Base-by-base conservation (phyloP, 1,284 basidiomycete genomes). In the Cutaneotrichosporon arboriforme region DNA sequence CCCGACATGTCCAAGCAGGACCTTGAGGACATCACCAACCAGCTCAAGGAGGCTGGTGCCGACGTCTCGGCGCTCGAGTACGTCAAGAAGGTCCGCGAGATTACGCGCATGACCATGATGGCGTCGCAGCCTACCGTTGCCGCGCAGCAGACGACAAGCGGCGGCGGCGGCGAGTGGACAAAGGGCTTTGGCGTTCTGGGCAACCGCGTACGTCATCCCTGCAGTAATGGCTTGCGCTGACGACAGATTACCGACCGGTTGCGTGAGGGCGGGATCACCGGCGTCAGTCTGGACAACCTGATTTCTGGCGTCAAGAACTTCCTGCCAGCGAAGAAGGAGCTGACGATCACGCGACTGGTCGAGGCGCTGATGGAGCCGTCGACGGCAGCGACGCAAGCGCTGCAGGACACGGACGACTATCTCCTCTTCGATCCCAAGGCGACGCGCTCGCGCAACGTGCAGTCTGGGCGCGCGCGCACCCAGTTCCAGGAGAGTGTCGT, bases 261-360 rank as follows among this genome's bases (percentile, higher is more conserved):
- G 56, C 90, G 96, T 75, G 94, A 97, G 71, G 88, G 90, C 35
- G 91, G 91, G 20, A 75, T 82, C 63, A 74, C 74, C 43, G 76
- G 76, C n/a, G 77, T 77, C 17, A 77, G 77, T 0, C 80, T 96
- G 37, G 94, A 98, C 70, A 94, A 96, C 71, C 79, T 98, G 12
- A 89, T 99, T 54, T 93, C 92, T 1, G 94, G 93, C 26, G 96
- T 99, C 57, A 97, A 97, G 75, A 97, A 97, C 77, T 94, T 99
- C 80, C 77, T 99, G 13, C 96, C 96, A 0, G 87, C 89, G 0
- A 90, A 91, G 69, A 99, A 98, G 76, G 84, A 97, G 54, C 81
- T 97, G 39, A 86, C 90, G 8, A 84, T 97, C 43, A 97, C 96
- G 0, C 84, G 94, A 8, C 80, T 99, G 21, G 86, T 90, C 1